phyloP scores from a whole-genome alignment of 2,329 filamentous ascomycete genomes.

The Clonostachys byssicola region DNA sequence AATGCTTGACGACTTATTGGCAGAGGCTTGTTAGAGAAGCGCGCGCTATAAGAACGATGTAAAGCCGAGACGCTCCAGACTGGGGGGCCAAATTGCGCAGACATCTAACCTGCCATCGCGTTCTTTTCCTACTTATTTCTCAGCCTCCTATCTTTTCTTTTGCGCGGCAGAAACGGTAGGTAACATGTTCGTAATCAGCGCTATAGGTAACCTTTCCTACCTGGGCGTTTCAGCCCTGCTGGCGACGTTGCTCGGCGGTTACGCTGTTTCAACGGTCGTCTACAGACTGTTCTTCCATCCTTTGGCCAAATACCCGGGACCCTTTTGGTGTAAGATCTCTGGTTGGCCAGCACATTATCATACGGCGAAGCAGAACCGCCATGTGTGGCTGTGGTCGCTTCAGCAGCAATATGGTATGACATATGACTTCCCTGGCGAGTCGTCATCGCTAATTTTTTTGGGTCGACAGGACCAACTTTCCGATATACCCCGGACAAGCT shows the following conservation, averaged over 20 bases:
- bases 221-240: background rate
- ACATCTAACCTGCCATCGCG: background rate
- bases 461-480: conserved; percentile 7
- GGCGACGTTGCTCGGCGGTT: background rate
- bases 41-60: background rate
- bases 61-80: background rate
- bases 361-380: conserved; percentile 8
- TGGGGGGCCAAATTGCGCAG: background rate
- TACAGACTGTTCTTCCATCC: conserved; percentile 4
- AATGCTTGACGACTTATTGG: no score
- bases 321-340: conserved; percentile 2
- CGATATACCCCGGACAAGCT: conserved; percentile 10
- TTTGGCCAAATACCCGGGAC: conserved; percentile 1
- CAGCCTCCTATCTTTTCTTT: background rate
- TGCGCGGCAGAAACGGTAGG: background rate
- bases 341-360: conserved; percentile 11
- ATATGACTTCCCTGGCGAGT: no score
- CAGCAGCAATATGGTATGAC: conserved; percentile 10
- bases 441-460: no score
- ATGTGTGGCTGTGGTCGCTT: conserved; percentile 9
- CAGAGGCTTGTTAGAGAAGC: no score
- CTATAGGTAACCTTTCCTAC: background rate
- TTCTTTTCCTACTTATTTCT: background rate
- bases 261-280: conserved; percentile 1
- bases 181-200: background rate